Base-by-base conservation (phyloP, 331 rosid genomes). In the Pyracantha coccinea region DNA sequence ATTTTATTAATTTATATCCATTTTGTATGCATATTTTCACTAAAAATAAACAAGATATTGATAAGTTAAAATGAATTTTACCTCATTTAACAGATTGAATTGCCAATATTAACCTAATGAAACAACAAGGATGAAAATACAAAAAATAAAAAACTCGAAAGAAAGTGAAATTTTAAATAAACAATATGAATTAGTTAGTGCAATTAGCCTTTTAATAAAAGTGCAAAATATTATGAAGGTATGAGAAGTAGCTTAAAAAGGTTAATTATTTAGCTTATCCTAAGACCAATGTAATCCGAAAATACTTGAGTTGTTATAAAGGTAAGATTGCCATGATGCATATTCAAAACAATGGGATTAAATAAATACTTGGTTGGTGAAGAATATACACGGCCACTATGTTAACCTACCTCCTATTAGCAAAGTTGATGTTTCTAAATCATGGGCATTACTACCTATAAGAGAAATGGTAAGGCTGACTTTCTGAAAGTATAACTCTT, bases 41-140 rank as follows among this genome's bases (percentile, higher is more conserved):
- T 38, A 38, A 38, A 38, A 38, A 38, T 38, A 3, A 10, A 38
- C 0, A 38, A 38, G 10, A 10, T 38, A 38, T 9, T 38, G 45
- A 38, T 38, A 38, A 3, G 45, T 10, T 38, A 38, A 38, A 38
- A 38, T 38, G 45, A 38, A 38, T 38, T 38, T 38, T 38, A 10
- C n/a, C n/a, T n/a, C n/a, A n/a, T n/a, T n/a, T n/a, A n/a, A n/a
- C 0, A 2, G 20, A 50, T 16, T 17, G 0, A 50, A 50, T 2
- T 50, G 16, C 55, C 9, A 16, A 50, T 50, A 16, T 50, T 15
- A 47, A 47, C n/a, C 45, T 9, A 38, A 38, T 2, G 45, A 38
- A 38, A 38, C 45, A 38, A 10, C 45, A 38, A 4, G 45, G 45
- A 38, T 38, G 45, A 10, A 38, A 38, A 38, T 38, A 45, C 52